Conservation (phyloP, 202 grass and related monocot species). For the Alloteropsis angusta region DNA sequence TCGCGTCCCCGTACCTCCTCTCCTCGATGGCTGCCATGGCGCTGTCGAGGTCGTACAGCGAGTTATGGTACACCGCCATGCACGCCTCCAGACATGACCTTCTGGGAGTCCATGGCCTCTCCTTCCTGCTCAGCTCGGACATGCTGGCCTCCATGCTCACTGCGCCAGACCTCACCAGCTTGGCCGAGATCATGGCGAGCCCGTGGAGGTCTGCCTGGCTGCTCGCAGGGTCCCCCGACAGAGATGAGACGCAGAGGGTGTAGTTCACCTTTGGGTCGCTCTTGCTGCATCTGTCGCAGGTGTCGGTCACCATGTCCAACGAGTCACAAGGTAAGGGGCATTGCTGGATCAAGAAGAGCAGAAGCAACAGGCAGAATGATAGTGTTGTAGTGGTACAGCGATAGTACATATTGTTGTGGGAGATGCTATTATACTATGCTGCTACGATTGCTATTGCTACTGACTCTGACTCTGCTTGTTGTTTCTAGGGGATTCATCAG, state of each 20-base stretch:
- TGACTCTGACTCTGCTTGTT: no score
- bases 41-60: constrained; percentile 8
- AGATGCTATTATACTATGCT: no score
- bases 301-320: not conserved
- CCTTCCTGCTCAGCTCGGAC: not conserved
- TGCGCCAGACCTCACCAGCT: not conserved
- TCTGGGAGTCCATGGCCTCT: not conserved
- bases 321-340: not conserved
- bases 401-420: no score
- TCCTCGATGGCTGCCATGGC: constrained; percentile 24
- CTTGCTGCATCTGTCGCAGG: constrained; percentile 23
- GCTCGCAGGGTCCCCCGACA: constrained; percentile 1
- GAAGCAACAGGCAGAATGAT: no score
- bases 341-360: no score
- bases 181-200: constrained; percentile 23
- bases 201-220: not conserved
- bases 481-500: no score
- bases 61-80: constrained; percentile 28
- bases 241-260: constrained; percentile 38
- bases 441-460: no score
- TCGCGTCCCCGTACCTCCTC: constrained; percentile 31
- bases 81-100: constrained; percentile 50
- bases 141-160: not conserved
- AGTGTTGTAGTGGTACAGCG: no score
- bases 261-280: constrained; percentile 40